Evolutionary conservation across 148 eudicot genomes (phyloP).

Genomic region (Diospyros lotus): DNA sequence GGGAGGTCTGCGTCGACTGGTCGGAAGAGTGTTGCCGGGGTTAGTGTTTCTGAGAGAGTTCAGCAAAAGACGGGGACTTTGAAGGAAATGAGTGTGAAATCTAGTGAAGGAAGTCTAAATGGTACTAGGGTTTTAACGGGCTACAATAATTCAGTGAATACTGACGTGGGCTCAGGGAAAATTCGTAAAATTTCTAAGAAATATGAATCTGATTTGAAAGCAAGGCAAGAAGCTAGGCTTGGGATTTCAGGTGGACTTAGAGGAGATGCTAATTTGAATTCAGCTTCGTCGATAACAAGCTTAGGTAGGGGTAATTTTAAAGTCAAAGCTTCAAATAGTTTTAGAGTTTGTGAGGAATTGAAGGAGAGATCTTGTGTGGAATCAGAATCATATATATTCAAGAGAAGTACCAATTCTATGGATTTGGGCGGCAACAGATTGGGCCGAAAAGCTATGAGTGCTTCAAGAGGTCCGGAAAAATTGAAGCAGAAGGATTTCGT

Average conservation of each 20-base stretch:
- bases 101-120: constrained; percentile 15
- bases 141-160: constrained; percentile 5
- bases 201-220: not conserved
- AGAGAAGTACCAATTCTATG: constrained; percentile 6
- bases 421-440: constrained; percentile 20
- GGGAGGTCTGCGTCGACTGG: constrained; percentile 16
- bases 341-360: constrained; percentile 1
- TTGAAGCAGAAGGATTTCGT: constrained; percentile 29
- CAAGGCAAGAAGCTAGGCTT: not conserved
- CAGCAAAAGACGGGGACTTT: constrained; percentile 12
- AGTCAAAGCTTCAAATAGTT: constrained; percentile 6
- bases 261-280: constrained; percentile 20
- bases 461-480: constrained; percentile 14
- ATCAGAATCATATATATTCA: not conserved
- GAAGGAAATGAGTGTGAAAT: constrained; percentile 21
- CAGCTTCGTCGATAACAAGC: not conserved
- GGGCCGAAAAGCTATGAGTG: constrained; percentile 14
- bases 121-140: constrained; percentile 29
- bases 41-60: constrained; percentile 7
- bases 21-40: not conserved
- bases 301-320: not conserved
- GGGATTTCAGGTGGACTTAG: constrained; percentile 13
- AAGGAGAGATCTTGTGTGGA: constrained; percentile 15
- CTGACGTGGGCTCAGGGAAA: constrained; percentile 13
- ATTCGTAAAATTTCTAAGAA: constrained; percentile 17